Evolutionary conservation across 768 basidiomycete species (phyloP).

Genomic region (Bullera alba): DNA sequence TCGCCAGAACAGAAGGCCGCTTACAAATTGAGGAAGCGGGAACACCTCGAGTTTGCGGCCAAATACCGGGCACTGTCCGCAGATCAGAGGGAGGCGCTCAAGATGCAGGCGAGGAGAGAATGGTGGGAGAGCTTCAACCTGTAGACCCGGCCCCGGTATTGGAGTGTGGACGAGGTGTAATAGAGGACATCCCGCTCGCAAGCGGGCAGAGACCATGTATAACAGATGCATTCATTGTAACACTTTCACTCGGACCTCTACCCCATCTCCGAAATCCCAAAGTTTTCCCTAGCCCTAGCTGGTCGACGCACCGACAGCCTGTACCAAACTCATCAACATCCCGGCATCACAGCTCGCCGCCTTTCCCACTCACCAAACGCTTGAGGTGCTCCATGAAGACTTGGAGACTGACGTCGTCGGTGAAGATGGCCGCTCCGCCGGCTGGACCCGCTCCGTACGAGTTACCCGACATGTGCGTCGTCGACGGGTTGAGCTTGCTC

Average conservation of each 20-base stretch:
- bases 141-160: no score
- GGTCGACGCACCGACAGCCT: slow-evolving; percentile 46
- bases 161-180: no score
- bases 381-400: slow-evolving; percentile 75
- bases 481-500: slow-evolving; percentile 93
- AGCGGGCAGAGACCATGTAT: no score
- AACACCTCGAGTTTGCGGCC: slow-evolving; percentile 8
- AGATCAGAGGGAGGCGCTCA: slow-evolving; percentile 29
- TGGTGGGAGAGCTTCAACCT: slow-evolving; percentile 33
- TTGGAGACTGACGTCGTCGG: slow-evolving; percentile 86
- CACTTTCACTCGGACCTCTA: neutral
- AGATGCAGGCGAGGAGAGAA: slow-evolving; percentile 33
- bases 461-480: slow-evolving; percentile 80
- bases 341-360: neutral
- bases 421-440: slow-evolving; percentile 88
- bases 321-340: neutral
- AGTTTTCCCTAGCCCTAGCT: slow-evolving; percentile 27
- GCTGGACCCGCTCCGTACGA: slow-evolving; percentile 62
- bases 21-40: slow-evolving; percentile 6
- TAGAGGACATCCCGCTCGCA: no score
- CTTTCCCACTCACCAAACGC: slow-evolving; percentile 55
- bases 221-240: neutral
- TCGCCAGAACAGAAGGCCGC: neutral
- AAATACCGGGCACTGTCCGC: slow-evolving; percentile 8
- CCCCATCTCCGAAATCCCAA: neutral